Evolutionary conservation across 495 filamentous ascomycete species (phyloP), one percentile per base, ranked within the genome.

Genomic region (Lichina pygmaea): DNA sequence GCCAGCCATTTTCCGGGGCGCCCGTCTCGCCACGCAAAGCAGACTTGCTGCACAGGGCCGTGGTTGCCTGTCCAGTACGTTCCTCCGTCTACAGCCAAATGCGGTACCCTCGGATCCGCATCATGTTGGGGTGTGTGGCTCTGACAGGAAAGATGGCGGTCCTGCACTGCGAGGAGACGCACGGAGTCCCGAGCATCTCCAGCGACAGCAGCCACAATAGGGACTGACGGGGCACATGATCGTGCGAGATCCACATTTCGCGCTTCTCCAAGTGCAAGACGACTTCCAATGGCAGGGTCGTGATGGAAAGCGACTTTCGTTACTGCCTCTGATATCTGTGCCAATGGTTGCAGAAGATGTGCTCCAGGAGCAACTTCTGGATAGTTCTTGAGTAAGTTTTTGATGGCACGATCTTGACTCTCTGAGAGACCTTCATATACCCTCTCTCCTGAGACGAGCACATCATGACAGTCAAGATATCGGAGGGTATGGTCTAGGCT

Each of bases 1-100:
- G 78, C 66, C 51, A 85, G 60, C 67, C 73, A 79, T 8, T 64
- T 60, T 12, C 64, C 57, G 32, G 63, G 60, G 66, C 65, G 11
- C 57, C 40, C 34, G 69, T 57, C 36, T 66, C 56, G 13, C 37
- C 46, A 34, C 11, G 72, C 66, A 55, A 78, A 83, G 51, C 69
- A 70, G 32, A 93, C 58, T 53, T 81, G 70, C 39, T 65, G 67
- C 48, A 91, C 74, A 7, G 73, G 68, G 10, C 62, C 63, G 9
- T 66, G 65, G 43, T 63, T 64, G 15, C 66, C 67, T 34, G 51
- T 57, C 71, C 74, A 78, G 55, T 71, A 66, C 8, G 60, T 61
- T 40, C 54, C 56, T 11, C 77, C 66, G 11, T 57, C 51, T 9
- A 52, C 48, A 30, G 49, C 50, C 7, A 60, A 24, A 2, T 46